These are phyloP conservation scores for Nothophaeocryptopus gaeumannii DNA, from an alignment of 2,329 filamentous ascomycete species.

Conservation along the genomic window DNA sequence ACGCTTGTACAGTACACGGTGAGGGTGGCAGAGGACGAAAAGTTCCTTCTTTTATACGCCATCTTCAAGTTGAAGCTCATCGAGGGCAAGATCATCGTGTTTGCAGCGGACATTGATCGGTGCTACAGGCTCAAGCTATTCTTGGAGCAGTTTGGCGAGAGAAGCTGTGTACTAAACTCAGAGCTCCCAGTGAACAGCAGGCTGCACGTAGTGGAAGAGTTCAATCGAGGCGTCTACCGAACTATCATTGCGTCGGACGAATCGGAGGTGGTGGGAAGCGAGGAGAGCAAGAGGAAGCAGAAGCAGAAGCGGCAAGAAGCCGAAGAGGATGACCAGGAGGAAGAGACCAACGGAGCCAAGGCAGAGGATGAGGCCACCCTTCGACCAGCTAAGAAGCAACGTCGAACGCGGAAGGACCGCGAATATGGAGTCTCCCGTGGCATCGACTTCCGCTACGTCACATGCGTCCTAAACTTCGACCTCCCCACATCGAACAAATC, in stretches of 20 bases:
- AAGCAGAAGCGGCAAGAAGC: conserved; percentile 28
- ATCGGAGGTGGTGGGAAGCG: conserved; percentile 73
- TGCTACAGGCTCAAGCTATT: conserved; percentile 93
- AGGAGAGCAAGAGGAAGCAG: conserved; percentile 42
- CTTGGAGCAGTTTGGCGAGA: conserved; percentile 93
- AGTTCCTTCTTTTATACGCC: conserved; percentile 87
- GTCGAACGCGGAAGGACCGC: conserved; percentile 64
- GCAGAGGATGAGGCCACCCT: conserved; percentile 28
- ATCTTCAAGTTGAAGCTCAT: conserved; percentile 94
- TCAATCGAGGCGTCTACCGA: conserved; percentile 95
- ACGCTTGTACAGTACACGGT: conserved; percentile 84
- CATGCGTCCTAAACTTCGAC: conserved; percentile 95
- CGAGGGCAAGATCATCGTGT: conserved; percentile 85
- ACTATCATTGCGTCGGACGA: conserved; percentile 97
- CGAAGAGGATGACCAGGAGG: conserved; percentile 25
- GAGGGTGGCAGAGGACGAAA: conserved; percentile 93
- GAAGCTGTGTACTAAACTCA: conserved; percentile 89
- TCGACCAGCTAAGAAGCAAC: conserved; percentile 56
- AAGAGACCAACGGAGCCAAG: conserved; percentile 3
- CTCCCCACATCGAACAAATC: conserved; percentile 83
- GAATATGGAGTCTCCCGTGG: conserved; percentile 95
- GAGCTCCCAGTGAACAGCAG: conserved; percentile 90
- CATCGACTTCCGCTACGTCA: conserved; percentile 95
- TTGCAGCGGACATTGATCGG: conserved; percentile 80
- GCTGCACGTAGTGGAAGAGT: conserved; percentile 93